These are phyloP conservation scores for Inga laurina DNA, from an alignment of 306 rosid species.

Conservation along the genomic window DNA sequence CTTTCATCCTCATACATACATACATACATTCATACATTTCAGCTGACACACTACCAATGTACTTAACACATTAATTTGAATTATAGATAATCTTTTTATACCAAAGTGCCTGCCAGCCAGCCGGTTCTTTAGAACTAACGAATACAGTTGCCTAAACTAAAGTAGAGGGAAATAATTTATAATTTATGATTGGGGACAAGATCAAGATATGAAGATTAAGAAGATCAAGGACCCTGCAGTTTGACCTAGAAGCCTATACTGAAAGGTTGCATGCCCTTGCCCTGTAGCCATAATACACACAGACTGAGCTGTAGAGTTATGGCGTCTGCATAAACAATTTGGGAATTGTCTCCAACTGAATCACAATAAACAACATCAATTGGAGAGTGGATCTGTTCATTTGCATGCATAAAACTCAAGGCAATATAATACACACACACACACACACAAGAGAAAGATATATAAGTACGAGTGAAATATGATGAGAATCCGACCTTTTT, in stretches of 20 bases:
- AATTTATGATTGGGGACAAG: constrained; percentile 20
- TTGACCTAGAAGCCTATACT: constrained; percentile 11
- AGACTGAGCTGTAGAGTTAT: constrained; percentile 36
- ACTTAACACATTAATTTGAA: not conserved
- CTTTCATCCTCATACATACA: not conserved
- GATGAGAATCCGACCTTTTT: too few species aligned
- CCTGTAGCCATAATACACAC: not conserved
- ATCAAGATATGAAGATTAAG: constrained; percentile 8
- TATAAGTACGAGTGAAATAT: not conserved
- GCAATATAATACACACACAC: not conserved
- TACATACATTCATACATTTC: not conserved
- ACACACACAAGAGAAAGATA: not conserved
- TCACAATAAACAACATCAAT: not conserved
- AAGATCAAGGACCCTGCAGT: constrained; percentile 1
- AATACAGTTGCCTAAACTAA: constrained; percentile 20
- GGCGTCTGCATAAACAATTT: constrained; percentile 23
- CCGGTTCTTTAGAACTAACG: not conserved
- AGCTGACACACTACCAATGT: not conserved
- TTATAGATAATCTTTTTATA: not conserved
- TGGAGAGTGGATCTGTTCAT: not conserved
- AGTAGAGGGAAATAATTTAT: constrained; percentile 10
- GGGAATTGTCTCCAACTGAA: not conserved
- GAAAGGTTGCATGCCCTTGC: constrained; percentile 17
- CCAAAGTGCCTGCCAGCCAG: not conserved
- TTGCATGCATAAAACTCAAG: not conserved